These are phyloP conservation scores for Citropsis articulata DNA, from an alignment of 345 rosid species.

Conservation along the genomic window DNA sequence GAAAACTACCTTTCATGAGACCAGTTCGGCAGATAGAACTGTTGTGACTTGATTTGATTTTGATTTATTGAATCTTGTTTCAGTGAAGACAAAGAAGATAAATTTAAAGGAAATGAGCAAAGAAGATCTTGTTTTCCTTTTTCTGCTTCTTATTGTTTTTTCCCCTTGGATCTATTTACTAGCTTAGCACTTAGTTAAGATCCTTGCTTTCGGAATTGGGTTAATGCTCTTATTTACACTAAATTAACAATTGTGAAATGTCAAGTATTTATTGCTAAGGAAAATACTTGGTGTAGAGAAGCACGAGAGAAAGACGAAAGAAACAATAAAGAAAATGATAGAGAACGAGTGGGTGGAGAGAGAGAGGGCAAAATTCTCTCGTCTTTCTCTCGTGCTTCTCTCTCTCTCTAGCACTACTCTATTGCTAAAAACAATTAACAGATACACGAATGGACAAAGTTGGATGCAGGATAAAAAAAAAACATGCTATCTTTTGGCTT, in stretches of 20 bases:
- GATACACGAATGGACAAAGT: neutral
- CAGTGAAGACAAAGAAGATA: neutral
- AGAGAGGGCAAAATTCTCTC: no score
- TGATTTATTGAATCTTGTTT: conserved; percentile 9
- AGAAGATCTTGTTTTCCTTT: conserved; percentile 4
- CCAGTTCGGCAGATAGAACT: conserved; percentile 21
- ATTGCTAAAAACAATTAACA: neutral
- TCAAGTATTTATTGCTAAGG: neutral
- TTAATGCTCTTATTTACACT: no score
- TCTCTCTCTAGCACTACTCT: no score
- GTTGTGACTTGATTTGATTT: conserved; percentile 30
- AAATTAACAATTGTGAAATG: no score
- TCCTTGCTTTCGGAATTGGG: neutral
- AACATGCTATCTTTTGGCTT: no score
- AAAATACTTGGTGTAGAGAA: no score
- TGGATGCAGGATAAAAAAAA: no score
- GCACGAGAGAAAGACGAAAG: no score
- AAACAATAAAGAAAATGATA: no score
- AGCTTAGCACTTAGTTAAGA: neutral
- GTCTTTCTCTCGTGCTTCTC: no score
- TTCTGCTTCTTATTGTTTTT: neutral
- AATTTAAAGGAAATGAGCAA: conserved; percentile 3
- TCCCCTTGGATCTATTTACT: neutral
- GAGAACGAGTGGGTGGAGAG: no score
- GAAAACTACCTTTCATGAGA: conserved; percentile 27